Conservation (phyloP, 768 basidiomycete species). For the Naematelia encephala region DNA sequence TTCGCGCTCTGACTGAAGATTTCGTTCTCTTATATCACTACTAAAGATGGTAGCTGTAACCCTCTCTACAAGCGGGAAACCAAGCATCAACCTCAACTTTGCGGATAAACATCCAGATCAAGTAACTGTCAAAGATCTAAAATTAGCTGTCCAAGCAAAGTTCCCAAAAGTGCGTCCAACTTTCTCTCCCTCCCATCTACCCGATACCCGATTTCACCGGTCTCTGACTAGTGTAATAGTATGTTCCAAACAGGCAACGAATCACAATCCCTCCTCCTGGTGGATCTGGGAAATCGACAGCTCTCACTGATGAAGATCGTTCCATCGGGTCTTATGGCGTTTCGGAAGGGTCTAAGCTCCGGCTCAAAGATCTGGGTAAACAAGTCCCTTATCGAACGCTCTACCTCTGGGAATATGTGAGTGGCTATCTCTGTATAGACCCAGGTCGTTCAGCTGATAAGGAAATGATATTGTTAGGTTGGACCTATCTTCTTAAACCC, state of each 20-base stretch:
- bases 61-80: constrained; percentile 57
- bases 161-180: constrained; percentile 56
- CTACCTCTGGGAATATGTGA: constrained; percentile 90
- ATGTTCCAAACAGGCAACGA: constrained; percentile 69
- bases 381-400: constrained; percentile 87
- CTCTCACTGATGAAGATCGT: constrained; percentile 62
- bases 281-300: constrained; percentile 49
- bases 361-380: constrained; percentile 83
- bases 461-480: constrained; percentile 54
- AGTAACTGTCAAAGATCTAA: constrained; percentile 67
- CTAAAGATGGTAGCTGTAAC: constrained; percentile 62
- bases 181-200: constrained; percentile 12
- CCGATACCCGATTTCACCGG: neutral
- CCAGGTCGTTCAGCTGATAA: constrained; percentile 7
- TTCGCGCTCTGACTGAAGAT: no score
- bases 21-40: no score
- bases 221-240: constrained; percentile 54
- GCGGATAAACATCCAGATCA: constrained; percentile 39
- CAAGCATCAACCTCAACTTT: constrained; percentile 49
- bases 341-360: constrained; percentile 62
- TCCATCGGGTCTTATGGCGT: constrained; percentile 62
- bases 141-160: constrained; percentile 60
- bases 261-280: constrained; percentile 53
- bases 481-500: constrained; percentile 91
- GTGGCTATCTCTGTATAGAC: constrained; percentile 44